Evolutionary conservation across 2,329 filamentous ascomycete species (phyloP).

Genomic region (Fusarium papillatum): DNA sequence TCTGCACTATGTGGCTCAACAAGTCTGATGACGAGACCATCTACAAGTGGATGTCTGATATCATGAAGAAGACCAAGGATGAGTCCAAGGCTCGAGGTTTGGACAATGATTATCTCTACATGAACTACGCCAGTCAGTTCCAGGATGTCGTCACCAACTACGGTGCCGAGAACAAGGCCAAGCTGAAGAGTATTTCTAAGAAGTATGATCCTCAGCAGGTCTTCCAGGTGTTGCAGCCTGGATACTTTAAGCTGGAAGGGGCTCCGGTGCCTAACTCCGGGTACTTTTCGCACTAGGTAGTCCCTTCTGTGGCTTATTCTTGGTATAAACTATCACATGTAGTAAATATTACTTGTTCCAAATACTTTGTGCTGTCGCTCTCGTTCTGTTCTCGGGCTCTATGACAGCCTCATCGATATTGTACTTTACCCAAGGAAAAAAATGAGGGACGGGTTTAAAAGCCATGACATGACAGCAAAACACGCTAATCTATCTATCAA

Average conservation of each 20-base stretch:
- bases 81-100: conserved; percentile 48
- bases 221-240: conserved; percentile 52
- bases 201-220: conserved; percentile 55
- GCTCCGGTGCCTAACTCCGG: conserved; percentile 13
- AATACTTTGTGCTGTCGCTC: too few relatives aligned
- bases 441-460: too few relatives aligned
- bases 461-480: neutral
- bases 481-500: neutral
- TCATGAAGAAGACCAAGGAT: conserved; percentile 10
- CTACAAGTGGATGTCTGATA: conserved; percentile 35
- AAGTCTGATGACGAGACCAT: conserved; percentile 50
- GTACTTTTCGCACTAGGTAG: conserved; percentile 7
- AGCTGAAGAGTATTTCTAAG: conserved; percentile 45
- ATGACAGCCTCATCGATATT: too few relatives aligned
- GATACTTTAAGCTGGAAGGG: conserved; percentile 54
- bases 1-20: conserved; percentile 19
- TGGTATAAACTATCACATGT: neutral
- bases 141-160: conserved; percentile 58
- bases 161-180: conserved; percentile 52
- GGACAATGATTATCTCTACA: conserved; percentile 56
- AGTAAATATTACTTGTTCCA: neutral
- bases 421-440: too few relatives aligned
- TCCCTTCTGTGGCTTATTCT: neutral
- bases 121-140: conserved; percentile 59
- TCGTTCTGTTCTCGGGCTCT: too few relatives aligned